Base-by-base conservation (phyloP, 2,329 filamentous ascomycete genomes). In the Chrysosporium queenslandicum region DNA sequence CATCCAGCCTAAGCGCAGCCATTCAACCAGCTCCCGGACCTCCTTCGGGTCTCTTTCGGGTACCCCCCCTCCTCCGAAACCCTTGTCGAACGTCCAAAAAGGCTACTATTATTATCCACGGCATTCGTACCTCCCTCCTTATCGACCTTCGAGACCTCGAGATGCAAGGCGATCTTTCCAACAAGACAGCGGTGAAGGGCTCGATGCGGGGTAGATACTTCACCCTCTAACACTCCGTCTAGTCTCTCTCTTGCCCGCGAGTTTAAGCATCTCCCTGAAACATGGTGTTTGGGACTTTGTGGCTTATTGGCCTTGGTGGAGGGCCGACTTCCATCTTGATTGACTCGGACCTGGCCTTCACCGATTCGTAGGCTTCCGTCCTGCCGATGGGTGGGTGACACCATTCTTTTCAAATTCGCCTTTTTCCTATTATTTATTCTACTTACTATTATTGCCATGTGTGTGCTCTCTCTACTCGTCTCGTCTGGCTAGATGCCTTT, bases 131-230 rank as follows among this genome's bases (percentile, higher is more conserved):
- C 27, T 9, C 4, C 5, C 27, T 46, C 43, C 11, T n/a, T 20
- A 12, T 46, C 43, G 25, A 46, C n/a, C 43, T 27, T 47, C 45
- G 45, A 47, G 30, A 27, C 32, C 42, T 46, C 27, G 16, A 46
- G 25, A 46, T 36, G 27, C n/a, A n/a, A n/a, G 6, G 30, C 25
- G 43, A 25, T 12, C 32, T 18, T 37, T 36, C 27, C 25, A 39
- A 37, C 2, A 27, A 14, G n/a, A n/a, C n/a, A 37, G 45, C 32
- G 45, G 45, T 47, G 45, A 47, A 47, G 30, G 18, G 8, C 23
- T 18, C 20, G 32, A 18, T 47, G 45, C 45, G 45, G 45, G 45
- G 45, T 47, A 47, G 29, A 8, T 34, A 30, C 3, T 6, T 3
- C 4, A 6, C 3, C 4, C n/a, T 14, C 12, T 14, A 39, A 16